A percentile compares a stretch with the other conserved stretches of the same genome.
These are phyloP conservation scores for Phytophthora pistaciae DNA, from an alignment of 352 stramenopile genomes.

Conservation along the genomic window DNA sequence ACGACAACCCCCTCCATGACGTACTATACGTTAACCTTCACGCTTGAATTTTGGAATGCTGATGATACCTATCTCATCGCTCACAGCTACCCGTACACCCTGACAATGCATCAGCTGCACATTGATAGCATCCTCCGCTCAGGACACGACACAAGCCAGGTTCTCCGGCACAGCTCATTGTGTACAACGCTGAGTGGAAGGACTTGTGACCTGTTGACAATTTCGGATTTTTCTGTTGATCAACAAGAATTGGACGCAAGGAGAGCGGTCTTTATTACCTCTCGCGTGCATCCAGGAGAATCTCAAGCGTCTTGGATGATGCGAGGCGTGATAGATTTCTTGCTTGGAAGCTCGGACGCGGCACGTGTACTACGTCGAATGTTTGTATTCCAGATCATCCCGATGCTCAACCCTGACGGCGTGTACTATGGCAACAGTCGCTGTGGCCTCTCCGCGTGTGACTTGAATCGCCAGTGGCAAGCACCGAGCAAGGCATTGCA, in stretches of 20 bases:
- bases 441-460: slow-evolving; percentile 80
- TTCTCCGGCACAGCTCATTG: slow-evolving; percentile 60
- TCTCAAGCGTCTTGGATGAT: slow-evolving; percentile 95
- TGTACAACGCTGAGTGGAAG: slow-evolving; percentile 68
- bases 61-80: slow-evolving; percentile 92
- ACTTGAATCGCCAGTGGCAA: slow-evolving; percentile 93
- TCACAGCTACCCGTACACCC: slow-evolving; percentile 94
- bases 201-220: slow-evolving; percentile 81
- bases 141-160: slow-evolving; percentile 8
- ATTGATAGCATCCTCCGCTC: slow-evolving; percentile 48
- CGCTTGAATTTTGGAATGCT: slow-evolving; percentile 75
- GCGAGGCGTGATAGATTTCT: slow-evolving; percentile 92
- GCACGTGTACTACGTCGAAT: slow-evolving; percentile 81
- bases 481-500: slow-evolving; percentile 69
- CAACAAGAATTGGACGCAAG: slow-evolving; percentile 43
- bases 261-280: slow-evolving; percentile 81
- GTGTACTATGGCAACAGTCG: slow-evolving; percentile 95
- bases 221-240: slow-evolving; percentile 58
- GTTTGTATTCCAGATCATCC: slow-evolving; percentile 94
- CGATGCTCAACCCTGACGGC: slow-evolving; percentile 95
- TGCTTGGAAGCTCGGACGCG: slow-evolving; percentile 66
- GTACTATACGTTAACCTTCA: slow-evolving; percentile 93
- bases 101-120: slow-evolving; percentile 81
- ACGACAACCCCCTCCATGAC: slow-evolving; percentile 18
- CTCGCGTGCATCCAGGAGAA: slow-evolving; percentile 93